These are phyloP conservation scores for Brassica cretica DNA, from an alignment of 345 rosid genomes.

Conservation along the genomic window DNA sequence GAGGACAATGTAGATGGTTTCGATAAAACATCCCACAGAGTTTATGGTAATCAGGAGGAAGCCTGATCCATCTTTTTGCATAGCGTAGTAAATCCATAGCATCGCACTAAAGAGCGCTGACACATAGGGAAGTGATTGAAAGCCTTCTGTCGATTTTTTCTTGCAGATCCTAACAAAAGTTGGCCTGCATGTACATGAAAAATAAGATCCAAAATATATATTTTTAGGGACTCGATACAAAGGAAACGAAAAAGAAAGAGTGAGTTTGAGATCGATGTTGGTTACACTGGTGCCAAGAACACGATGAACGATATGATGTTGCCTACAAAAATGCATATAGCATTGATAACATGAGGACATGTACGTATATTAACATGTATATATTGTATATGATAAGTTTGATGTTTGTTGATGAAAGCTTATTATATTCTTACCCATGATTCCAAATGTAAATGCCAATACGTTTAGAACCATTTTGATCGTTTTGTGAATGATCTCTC, in stretches of 20 bases:
- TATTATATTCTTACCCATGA: neutral
- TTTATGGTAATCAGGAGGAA: neutral
- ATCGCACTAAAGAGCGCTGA: neutral
- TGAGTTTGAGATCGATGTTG: neutral
- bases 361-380: neutral
- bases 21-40: slow-evolving; percentile 2
- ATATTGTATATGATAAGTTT: neutral
- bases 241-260: neutral
- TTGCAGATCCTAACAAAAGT: neutral
- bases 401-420: neutral
- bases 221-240: neutral
- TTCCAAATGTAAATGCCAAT: slow-evolving; percentile 1
- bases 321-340: neutral
- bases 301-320: neutral
- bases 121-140: neutral
- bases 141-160: neutral
- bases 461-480: neutral
- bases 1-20: neutral
- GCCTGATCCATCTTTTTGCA: neutral
- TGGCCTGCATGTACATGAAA: neutral
- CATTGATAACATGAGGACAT: neutral
- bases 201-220: neutral
- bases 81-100: slow-evolving; percentile 2
- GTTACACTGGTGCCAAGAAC: neutral
- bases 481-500: neutral